phyloP scores from a whole-genome alignment of 306 rosid genomes.

The Ormosia emarginata region DNA sequence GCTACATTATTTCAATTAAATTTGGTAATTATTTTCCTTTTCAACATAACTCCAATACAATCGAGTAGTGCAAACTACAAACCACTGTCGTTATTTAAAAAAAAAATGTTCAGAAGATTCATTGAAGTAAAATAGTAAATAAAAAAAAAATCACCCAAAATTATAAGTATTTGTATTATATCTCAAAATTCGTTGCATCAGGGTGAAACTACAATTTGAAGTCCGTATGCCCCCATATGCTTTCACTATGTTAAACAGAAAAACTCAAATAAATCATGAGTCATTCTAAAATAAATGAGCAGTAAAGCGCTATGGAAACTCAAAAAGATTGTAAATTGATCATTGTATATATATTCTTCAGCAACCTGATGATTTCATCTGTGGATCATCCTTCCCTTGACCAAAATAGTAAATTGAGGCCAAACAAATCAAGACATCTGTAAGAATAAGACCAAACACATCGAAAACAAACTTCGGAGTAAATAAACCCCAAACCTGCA shows the following conservation, averaged over 20 bases:
- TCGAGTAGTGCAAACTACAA: not conserved
- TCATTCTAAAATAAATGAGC: not conserved
- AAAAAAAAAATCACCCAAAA: not conserved
- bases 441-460: conserved; percentile 62
- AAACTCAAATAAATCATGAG: not conserved
- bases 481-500: conserved; percentile 98
- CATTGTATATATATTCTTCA: not conserved
- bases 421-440: conserved; percentile 66
- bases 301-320: not conserved
- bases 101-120: not conserved
- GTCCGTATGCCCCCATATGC: not conserved
- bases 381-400: conserved; percentile 27
- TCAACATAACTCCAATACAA: not conserved
- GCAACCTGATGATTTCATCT: not conserved
- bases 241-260: not conserved
- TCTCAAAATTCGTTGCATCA: not conserved
- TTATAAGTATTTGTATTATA: not conserved
- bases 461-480: conserved; percentile 96
- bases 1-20: not conserved
- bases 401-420: conserved; percentile 70
- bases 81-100: not conserved
- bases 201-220: not conserved
- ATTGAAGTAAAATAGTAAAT: not conserved
- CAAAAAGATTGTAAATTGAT: not conserved
- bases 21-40: not conserved